These are phyloP conservation scores for Pseudoscleropodium purum DNA, from an alignment of 225 moss, liverwort and hornwort species.

Conservation along the genomic window DNA sequence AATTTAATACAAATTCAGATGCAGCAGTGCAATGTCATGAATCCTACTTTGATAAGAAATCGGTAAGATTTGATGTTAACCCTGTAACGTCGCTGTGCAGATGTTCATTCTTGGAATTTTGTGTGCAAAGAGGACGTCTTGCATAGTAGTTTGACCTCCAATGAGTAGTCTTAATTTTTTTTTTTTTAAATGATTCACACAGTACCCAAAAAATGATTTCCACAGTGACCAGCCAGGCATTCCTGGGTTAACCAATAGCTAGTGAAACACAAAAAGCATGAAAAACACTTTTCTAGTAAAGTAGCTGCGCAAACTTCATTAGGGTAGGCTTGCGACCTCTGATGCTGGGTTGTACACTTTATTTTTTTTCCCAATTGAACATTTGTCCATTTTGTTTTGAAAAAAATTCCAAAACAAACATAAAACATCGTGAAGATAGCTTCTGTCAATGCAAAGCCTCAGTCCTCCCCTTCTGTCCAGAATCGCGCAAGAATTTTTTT, in stretches of 20 bases:
- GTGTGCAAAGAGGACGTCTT: neutral
- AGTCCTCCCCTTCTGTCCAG: too few species aligned
- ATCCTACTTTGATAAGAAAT: neutral
- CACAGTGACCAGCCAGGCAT: neutral
- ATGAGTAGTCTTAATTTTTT: neutral
- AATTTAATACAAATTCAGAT: neutral
- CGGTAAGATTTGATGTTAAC: neutral
- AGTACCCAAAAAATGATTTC: neutral
- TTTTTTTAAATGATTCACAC: neutral
- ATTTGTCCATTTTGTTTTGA: neutral
- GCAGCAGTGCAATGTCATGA: neutral
- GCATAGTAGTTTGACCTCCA: neutral
- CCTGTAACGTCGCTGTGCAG: neutral
- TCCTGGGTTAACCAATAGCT: neutral
- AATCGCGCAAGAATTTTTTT: too few species aligned
- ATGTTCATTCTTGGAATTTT: neutral
- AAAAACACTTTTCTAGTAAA: neutral
- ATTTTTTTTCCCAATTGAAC: neutral
- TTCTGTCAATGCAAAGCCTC: neutral
- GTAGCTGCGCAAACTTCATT: accelerated
- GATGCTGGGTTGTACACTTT: neutral
- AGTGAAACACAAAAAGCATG: neutral
- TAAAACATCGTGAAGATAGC: neutral
- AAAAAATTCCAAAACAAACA: neutral
- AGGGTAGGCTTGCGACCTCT: too few species aligned